Evolutionary conservation across 83 land plant genomes (phyloP), one percentile per base, ranked within the genome.

Genomic region (Picea abies): DNA sequence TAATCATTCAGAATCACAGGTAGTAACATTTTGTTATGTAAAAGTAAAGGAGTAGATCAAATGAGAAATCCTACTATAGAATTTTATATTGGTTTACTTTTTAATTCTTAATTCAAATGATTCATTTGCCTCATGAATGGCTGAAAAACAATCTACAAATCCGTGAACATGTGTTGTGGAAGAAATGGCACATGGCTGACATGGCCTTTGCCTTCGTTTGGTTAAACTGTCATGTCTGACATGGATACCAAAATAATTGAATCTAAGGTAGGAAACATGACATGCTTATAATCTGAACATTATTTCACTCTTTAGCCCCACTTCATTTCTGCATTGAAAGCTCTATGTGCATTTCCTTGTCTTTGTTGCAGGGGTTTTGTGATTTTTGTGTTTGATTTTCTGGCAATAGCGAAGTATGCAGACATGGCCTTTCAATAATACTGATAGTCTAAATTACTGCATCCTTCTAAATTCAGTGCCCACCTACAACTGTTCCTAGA

Each of bases 1-100:
- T 47, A 37, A 67, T 80, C 44, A 14, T 20, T 25, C 2, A 35
- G 82, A 81, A 15, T 35, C 56, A 35, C 69, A 81, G 82, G 79
- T 81, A 7, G 25, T 81, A 60, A 62, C 4, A 47, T 52, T 52
- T 52, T 52, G 12, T 52, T 10, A 56, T 56, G 15, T 14, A 14
- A 52, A 44, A 52, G 12, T 52, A 52, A 56, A 56, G 60, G 60
- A 56, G 60, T 56, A 56, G 15, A 56, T 56, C 60, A 56, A 56
- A 56, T 56, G 15, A 14, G 56, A 37, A 73, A 47, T n/a, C 5
- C 23, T n/a, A 22, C 44, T 10, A 44, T 41, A n/a, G 5, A 73
- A 22, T 44, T 47, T 49, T 73, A 12, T 73, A 47, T 35, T 35
- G 73, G 60, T 52, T 23, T n/a, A 26, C 3, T 8, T 73, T 44